Conservation (phyloP, 2,329 filamentous ascomycete genomes). For the Aspergillus sp. region DNA sequence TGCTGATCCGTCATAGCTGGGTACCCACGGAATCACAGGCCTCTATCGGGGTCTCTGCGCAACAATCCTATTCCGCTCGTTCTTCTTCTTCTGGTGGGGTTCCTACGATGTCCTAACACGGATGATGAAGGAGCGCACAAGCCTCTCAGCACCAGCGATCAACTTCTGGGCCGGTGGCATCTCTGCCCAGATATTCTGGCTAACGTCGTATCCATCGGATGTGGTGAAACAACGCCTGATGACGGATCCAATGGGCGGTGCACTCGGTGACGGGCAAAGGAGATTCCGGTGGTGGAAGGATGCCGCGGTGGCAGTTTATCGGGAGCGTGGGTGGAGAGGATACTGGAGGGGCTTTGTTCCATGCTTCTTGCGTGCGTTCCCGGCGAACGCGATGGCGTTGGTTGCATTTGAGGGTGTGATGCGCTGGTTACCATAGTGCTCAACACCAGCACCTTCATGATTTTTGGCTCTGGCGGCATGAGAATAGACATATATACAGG, state of each 20-base stretch:
- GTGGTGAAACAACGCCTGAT: slow-evolving; percentile 96
- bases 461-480: not conserved
- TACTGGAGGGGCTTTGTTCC: slow-evolving; percentile 94
- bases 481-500: not conserved
- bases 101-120: slow-evolving; percentile 83
- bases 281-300: slow-evolving; percentile 75
- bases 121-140: slow-evolving; percentile 65
- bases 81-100: slow-evolving; percentile 99
- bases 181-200: slow-evolving; percentile 92
- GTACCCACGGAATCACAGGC: slow-evolving; percentile 70
- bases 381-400: slow-evolving; percentile 90
- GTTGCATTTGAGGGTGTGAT: slow-evolving; percentile 93
- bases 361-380: slow-evolving; percentile 90
- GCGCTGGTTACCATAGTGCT: slow-evolving; percentile 52
- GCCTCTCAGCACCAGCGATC: slow-evolving; percentile 71
- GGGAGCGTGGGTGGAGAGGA: slow-evolving; percentile 72
- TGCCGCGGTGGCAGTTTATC: slow-evolving; percentile 74
- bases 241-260: slow-evolving; percentile 83
- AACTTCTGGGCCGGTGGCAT: slow-evolving; percentile 98
- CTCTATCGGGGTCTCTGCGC: slow-evolving; percentile 83
- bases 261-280: slow-evolving; percentile 64
- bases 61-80: slow-evolving; percentile 83
- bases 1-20: slow-evolving; percentile 32
- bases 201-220: slow-evolving; percentile 87
- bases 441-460: not conserved